Evolutionary conservation across 1,284 basidiomycete genomes (phyloP), one percentile per base, ranked within the genome.

Genomic region (Trametes versicolor): DNA sequence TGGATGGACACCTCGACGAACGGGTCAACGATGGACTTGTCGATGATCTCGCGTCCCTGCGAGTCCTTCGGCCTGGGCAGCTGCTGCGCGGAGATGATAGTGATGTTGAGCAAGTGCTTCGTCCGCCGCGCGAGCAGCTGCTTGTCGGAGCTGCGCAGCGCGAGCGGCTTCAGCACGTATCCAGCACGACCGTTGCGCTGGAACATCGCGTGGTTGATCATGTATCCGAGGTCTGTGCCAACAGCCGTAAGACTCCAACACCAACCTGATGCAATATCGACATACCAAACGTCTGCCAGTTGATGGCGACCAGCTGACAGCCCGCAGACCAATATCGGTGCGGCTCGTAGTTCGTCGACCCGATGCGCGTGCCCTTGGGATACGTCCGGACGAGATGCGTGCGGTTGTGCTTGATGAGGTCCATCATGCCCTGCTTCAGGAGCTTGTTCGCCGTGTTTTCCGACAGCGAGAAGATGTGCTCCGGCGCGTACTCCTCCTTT

Each of bases 131-230:
- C 72, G 2, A 92, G 77, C 2, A 86, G 77, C 32, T 90, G 86
- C 71, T 92, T 88, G 67, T 89, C 85, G 53, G 87, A 85, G 39
- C 81, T 78, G 15, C 95, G 86, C 21, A 99, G 83, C 0, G 91
- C 89, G 4, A 82, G 81, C 1, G 97, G 98, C 76, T 99, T 99
- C 50, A 98, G 85, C 6, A 99, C 91, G 74, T 96, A 99, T 0
- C 98, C 97, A 13, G 87, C 86, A 19, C 89, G 85, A 4, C 92
- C 93, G 70, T 97, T 96, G 8, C 93, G 85, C 70, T 91, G 88
- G 77, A 99, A 99, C 93, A 99, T 94, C 10, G 96, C 94, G 71
- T 94, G 90, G 73, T 98, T 99, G 75, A 98, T 92, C 82, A 93
- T 91, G 73, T 93, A 93, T 9, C 93, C 95, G 57, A 94, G 74